Base-by-base conservation (phyloP, 139 green algal species). In the Chlorella sorokiniana region DNA sequence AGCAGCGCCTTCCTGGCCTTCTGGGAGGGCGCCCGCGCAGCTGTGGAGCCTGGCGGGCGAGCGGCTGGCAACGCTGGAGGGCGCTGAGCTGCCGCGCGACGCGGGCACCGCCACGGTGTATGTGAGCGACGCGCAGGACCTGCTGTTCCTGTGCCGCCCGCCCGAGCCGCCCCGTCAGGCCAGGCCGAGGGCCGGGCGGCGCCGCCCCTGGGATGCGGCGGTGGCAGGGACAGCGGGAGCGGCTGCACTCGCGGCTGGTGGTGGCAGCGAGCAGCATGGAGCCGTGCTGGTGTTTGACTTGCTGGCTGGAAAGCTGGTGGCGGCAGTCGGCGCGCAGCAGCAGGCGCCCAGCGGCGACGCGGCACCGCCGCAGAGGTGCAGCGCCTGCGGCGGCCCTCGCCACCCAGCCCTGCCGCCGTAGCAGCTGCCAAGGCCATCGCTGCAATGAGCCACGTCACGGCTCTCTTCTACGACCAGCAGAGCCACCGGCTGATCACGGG, bases 1-100 rank as follows among this genome's bases (percentile, higher is more conserved):
- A 79, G 69, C 54, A 27, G 54, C 54, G 31, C 54, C 4, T 79
- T 79, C 54, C 54, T 79, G 22, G 59, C 73, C 20, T 79, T 79
- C 54, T 79, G 40, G 20, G 8, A 69, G 37, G 29, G 1, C 27
- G 11, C 2, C 40, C 9, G 16, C 44, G 37, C 73, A 79, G 54
- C 73, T 79, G 35, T 79, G 54, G 54, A 65, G 59, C 54, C 38
- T 79, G 8, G 27, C 54, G 9, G 73, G 73, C 8, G 23, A 56
- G 38, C 40, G 52, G 54, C 52, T 79, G 54, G 51, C 73, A 52
- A 79, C 51, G 22, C 38, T 79, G 73, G 27, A 27, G 1, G 35
- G 41, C 2, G 73, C 54, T 3, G 27, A 16, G 27, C 54, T 79
- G 37, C 37, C 52, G 23, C 52, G 4, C 4, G 10, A 52, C 3